phyloP scores from a whole-genome alignment of 2,329 filamentous ascomycete species.

The Penicillium sp. region DNA sequence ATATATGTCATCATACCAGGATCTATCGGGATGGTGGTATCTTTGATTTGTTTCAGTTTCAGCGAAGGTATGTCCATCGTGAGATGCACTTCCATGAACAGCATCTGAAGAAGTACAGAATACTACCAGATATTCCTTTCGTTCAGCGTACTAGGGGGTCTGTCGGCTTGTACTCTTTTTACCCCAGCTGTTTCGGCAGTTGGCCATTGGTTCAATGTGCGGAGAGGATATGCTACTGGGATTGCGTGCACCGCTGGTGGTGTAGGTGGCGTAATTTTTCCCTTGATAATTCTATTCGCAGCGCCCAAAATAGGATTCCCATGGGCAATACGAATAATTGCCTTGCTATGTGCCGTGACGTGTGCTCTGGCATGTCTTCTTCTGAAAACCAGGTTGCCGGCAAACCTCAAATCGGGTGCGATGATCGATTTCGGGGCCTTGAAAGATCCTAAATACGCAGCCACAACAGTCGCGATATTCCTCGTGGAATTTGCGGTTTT shows the following conservation, averaged over 20 bases:
- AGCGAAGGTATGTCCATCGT: constrained; percentile 22
- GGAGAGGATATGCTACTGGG: constrained; percentile 38
- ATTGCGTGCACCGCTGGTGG: constrained; percentile 40
- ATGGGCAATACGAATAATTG: constrained; percentile 38
- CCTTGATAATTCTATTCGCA: constrained; percentile 35
- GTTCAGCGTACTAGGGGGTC: constrained; percentile 39
- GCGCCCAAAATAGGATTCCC: constrained; percentile 35
- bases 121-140: constrained; percentile 45
- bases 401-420: constrained; percentile 21
- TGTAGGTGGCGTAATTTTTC: constrained; percentile 41
- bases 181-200: constrained; percentile 36
- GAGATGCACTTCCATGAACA: background rate
- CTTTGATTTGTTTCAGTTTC: constrained; percentile 22
- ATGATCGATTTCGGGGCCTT: constrained; percentile 29
- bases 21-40: constrained; percentile 15
- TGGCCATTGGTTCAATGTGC: constrained; percentile 40
- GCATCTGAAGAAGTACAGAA: constrained; percentile 19
- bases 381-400: constrained; percentile 28
- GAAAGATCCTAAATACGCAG: constrained; percentile 26
- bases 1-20: constrained; percentile 6
- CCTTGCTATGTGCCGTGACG: constrained; percentile 24
- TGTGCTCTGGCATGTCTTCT: constrained; percentile 26
- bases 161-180: constrained; percentile 36
- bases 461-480: constrained; percentile 26
- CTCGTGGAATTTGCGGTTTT: constrained; percentile 32